Conservation (phyloP, 2,329 filamentous ascomycete species). For the Drechslerella coelobrocha region DNA sequence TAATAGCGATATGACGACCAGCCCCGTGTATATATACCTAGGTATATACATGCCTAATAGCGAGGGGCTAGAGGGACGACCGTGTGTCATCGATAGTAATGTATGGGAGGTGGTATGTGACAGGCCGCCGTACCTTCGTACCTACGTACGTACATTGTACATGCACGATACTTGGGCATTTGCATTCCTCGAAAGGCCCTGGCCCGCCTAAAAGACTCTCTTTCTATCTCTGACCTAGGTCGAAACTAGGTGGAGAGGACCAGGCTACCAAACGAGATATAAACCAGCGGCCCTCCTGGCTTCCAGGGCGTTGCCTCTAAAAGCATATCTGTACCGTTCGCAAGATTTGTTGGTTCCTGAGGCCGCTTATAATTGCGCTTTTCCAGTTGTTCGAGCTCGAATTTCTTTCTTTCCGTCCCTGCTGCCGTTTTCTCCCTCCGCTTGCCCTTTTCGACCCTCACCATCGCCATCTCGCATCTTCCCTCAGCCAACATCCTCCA, state of each 20-base stretch:
- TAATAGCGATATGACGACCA: constrained; percentile 45
- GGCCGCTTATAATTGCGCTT: neutral
- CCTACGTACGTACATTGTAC: neutral
- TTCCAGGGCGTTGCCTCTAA: neutral
- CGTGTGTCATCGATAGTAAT: neutral
- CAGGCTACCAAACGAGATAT: neutral
- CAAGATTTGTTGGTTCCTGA: constrained; percentile 3
- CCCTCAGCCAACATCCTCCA: constrained; percentile 2
- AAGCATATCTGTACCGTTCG: neutral
- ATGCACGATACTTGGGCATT: neutral
- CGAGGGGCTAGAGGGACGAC: neutral
- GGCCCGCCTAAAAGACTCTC: neutral
- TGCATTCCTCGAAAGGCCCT: constrained; percentile 17
- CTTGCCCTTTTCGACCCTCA: constrained; percentile 12
- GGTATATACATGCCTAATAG: neutral
- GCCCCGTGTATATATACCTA: constrained; percentile 18
- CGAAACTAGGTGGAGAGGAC: constrained; percentile 7
- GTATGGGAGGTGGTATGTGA: constrained; percentile 28
- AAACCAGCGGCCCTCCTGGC: neutral
- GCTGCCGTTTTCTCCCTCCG: constrained; percentile 13
- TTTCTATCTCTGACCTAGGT: constrained; percentile 16
- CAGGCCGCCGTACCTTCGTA: constrained; percentile 6
- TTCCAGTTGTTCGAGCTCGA: neutral
- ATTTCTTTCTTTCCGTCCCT: neutral
- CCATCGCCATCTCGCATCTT: constrained; percentile 22